These are phyloP conservation scores for Urtica urens DNA, from an alignment of 306 rosid species.

Conservation along the genomic window DNA sequence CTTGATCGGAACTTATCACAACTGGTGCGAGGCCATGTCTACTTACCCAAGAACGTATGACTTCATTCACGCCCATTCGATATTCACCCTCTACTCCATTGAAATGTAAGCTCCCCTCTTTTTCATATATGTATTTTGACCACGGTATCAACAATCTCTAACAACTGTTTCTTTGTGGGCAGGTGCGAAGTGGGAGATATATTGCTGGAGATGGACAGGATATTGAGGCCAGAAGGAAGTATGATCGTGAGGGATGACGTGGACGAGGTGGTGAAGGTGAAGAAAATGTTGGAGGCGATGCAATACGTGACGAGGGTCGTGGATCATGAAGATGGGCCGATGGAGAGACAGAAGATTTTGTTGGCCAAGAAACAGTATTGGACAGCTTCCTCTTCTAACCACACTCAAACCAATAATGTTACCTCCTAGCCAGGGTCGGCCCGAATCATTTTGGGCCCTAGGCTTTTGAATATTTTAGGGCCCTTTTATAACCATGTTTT, in stretches of 20 bases:
- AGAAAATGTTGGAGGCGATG: slow-evolving; percentile 49
- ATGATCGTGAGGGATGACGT: slow-evolving; percentile 73
- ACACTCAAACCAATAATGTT: too few species aligned
- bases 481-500: too few species aligned
- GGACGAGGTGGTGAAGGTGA: slow-evolving; percentile 49
- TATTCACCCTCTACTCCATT: slow-evolving; percentile 67
- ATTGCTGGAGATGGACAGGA: slow-evolving; percentile 79
- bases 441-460: too few species aligned
- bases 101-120: too few species aligned
- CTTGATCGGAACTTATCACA: slow-evolving; percentile 82
- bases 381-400: too few species aligned
- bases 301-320: slow-evolving; percentile 51
- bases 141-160: neutral
- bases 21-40: slow-evolving; percentile 98
- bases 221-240: slow-evolving; percentile 66
- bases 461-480: too few species aligned
- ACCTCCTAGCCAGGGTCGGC: too few species aligned
- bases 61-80: slow-evolving; percentile 79
- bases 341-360: slow-evolving; percentile 47
- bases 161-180: slow-evolving; percentile 11
- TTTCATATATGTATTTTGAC: neutral
- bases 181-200: slow-evolving; percentile 69
- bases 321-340: slow-evolving; percentile 78
- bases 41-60: slow-evolving; percentile 91
- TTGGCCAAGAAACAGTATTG: slow-evolving; percentile 61